Evolutionary conservation across 2,329 filamentous ascomycete species (phyloP).

Genomic region (Bertia moriformis): DNA sequence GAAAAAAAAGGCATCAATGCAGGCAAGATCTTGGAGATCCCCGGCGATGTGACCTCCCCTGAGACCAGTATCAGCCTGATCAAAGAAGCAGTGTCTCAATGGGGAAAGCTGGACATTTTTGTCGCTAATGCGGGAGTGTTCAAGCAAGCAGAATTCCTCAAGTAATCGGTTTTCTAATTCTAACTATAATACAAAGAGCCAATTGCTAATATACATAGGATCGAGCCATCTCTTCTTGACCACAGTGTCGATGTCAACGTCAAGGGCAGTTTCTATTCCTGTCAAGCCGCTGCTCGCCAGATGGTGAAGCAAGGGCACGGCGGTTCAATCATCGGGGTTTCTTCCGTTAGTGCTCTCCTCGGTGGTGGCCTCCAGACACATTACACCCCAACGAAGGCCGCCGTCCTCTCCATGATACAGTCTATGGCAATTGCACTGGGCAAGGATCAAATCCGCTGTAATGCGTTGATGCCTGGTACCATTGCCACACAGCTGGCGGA

Average conservation of each 20-base stretch:
- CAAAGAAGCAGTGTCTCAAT: constrained; percentile 16
- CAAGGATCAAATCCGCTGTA: constrained; percentile 51
- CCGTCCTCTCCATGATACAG: constrained; percentile 55
- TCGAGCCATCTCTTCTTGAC: constrained; percentile 1
- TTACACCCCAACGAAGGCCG: constrained; percentile 62
- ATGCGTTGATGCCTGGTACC: constrained; percentile 55
- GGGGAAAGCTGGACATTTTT: constrained; percentile 36
- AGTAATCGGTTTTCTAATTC: no score
- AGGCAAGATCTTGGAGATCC: constrained; percentile 34
- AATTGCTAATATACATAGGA: not conserved
- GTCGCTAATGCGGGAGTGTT: constrained; percentile 57
- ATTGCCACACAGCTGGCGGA: constrained; percentile 59
- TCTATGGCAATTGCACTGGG: constrained; percentile 53
- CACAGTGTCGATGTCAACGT: constrained; percentile 32
- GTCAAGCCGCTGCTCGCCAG: constrained; percentile 50
- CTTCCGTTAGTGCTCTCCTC: constrained; percentile 43
- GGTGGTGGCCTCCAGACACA: constrained; percentile 55
- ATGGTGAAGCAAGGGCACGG: constrained; percentile 40
- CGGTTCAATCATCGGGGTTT: constrained; percentile 49
- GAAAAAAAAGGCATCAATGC: constrained; percentile 21
- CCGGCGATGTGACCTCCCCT: constrained; percentile 50
- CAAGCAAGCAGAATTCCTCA: constrained; percentile 53
- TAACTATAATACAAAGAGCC: no score
- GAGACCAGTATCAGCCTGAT: constrained; percentile 40
- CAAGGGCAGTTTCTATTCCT: constrained; percentile 50